Evolutionary conservation across 345 rosid species (phyloP).

Genomic region (Pistacia vera): DNA sequence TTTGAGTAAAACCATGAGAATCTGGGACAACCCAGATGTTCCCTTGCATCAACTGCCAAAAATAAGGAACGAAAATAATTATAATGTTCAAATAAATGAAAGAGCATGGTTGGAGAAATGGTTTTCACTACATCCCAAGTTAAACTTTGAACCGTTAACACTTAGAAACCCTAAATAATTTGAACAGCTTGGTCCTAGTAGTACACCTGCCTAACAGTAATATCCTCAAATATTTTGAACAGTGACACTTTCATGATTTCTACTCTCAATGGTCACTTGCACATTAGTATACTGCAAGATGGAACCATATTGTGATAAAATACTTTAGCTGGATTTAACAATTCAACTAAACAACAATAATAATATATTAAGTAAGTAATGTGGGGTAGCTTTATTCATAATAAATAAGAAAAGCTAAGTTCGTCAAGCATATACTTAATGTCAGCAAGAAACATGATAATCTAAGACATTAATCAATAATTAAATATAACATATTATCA

Average conservation of each 20-base stretch:
- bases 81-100: neutral
- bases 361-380: neutral
- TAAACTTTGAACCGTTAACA: neutral
- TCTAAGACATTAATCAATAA: neutral
- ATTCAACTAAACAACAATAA: too few species aligned
- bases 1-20: conserved; percentile 56
- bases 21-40: conserved; percentile 69
- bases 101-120: neutral
- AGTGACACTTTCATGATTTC: neutral
- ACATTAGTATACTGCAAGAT: too few species aligned
- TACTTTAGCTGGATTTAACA: neutral
- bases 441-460: neutral
- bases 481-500: neutral
- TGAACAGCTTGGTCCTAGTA: neutral
- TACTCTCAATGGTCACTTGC: too few species aligned
- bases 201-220: neutral
- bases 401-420: neutral
- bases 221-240: neutral
- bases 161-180: neutral
- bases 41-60: conserved; percentile 83
- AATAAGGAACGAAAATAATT: neutral
- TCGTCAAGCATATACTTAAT: neutral
- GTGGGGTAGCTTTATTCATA: neutral
- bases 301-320: neutral
- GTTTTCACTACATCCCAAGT: neutral